Percentiles rank a stretch among this genome's conserved stretches.
Conservation (phyloP, 108 stramenopile species). For the Chaetoceros tenuissimus region DNA sequence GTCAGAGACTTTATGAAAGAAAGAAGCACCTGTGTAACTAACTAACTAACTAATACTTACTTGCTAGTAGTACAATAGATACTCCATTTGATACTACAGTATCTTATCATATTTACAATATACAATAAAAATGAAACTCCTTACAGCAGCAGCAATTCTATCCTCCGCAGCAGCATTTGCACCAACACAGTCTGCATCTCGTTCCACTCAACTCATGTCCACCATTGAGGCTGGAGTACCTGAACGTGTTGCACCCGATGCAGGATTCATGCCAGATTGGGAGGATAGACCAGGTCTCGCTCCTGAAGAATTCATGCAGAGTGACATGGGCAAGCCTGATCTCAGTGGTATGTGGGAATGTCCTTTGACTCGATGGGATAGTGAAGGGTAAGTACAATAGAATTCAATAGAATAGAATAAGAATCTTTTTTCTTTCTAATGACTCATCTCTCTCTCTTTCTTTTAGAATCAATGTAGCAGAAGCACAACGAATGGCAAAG, state of each 20-base stretch:
- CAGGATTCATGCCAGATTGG: constrained; percentile 71
- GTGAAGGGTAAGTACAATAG: constrained; percentile 44
- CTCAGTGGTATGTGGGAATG: constrained; percentile 81
- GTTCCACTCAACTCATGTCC: constrained; percentile 7
- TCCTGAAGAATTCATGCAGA: constrained; percentile 60
- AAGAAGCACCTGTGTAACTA: too few relatives aligned
- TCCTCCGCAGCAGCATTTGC: constrained; percentile 5
- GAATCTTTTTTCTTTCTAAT: too few relatives aligned
- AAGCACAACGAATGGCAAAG: constrained; percentile 46
- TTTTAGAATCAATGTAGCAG: constrained; percentile 45
- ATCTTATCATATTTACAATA: too few relatives aligned
- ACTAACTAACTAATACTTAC: too few relatives aligned
- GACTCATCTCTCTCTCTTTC: constrained; percentile 1
- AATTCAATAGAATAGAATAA: too few relatives aligned
- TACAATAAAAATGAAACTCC: constrained; percentile 33
- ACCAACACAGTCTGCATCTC: background rate
- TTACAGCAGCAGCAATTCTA: constrained; percentile 9
- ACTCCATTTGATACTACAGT: too few relatives aligned
- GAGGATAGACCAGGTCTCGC: constrained; percentile 51
- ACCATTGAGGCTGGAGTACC: constrained; percentile 26
- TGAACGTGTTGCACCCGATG: constrained; percentile 57
- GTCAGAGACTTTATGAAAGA: too few relatives aligned
- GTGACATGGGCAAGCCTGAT: constrained; percentile 63
- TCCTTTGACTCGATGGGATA: constrained; percentile 81
- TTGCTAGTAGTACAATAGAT: too few relatives aligned